Evolutionary conservation across 2,329 filamentous ascomycete genomes (phyloP).

Genomic region (Fusarium irregulare): DNA sequence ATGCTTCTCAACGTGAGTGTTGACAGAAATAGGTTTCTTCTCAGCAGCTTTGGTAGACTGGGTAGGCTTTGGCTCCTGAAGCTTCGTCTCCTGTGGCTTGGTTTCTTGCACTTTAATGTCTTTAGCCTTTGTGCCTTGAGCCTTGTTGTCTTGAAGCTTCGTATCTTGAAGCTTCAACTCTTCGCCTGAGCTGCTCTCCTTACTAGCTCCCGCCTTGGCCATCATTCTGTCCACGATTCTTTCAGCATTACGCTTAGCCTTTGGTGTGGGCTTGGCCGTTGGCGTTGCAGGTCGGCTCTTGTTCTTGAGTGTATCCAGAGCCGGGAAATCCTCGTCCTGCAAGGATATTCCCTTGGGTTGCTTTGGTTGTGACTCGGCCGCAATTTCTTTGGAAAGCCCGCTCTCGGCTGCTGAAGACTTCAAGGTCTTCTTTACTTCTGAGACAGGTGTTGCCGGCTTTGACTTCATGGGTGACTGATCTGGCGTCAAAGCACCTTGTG

Average conservation of each 20-base stretch:
- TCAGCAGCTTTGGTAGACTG: conserved; percentile 21
- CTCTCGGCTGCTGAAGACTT: conserved; percentile 60
- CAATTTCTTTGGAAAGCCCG: conserved; percentile 60
- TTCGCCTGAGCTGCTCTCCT: conserved; percentile 29
- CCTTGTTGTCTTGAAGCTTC: conserved; percentile 29
- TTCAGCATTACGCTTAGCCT: conserved; percentile 49
- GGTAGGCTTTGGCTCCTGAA: conserved; percentile 24
- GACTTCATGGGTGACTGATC: conserved; percentile 50
- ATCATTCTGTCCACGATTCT: conserved; percentile 46
- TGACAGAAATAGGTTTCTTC: conserved; percentile 55
- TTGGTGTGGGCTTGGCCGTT: conserved; percentile 50
- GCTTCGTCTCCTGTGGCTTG: conserved; percentile 7
- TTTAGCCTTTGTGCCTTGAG: conserved; percentile 21
- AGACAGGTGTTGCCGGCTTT: conserved; percentile 43
- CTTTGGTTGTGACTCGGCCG: conserved; percentile 51
- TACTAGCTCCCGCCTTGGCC: conserved; percentile 31
- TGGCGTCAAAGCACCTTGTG: conserved; percentile 48
- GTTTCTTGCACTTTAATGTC: conserved; percentile 17
- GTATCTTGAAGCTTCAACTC: conserved; percentile 34
- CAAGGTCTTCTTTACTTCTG: conserved; percentile 56
- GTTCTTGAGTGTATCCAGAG: conserved; percentile 60
- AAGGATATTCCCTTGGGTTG: conserved; percentile 50
- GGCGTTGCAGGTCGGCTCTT: conserved; percentile 51
- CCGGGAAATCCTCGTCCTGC: conserved; percentile 73
- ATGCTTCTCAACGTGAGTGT: conserved; percentile 61